Base-by-base conservation (phyloP, 768 basidiomycete species). In the Trametes gibbosa region DNA sequence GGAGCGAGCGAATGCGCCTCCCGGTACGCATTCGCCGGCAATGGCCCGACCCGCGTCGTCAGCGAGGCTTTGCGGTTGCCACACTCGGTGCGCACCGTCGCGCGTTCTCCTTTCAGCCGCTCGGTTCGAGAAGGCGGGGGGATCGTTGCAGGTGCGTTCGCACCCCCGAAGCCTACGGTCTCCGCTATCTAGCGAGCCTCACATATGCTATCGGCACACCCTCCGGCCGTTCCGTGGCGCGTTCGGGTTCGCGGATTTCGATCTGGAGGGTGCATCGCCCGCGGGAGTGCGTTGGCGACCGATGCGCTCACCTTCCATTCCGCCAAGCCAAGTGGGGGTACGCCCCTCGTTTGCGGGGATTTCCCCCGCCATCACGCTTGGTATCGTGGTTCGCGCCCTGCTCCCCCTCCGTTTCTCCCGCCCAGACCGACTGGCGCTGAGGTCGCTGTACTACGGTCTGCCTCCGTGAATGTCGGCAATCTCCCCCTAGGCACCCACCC, bases 271-370 rank as follows among this genome's bases (percentile, higher is more conserved):
- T 17, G n/a, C 24, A 27, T 14, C 21, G 17, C 48, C 21, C 34
- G 51, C 19, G 29, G 37, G 14, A 32, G 27, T 41, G 19, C 37
- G 40, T 13, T 43, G 21, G 58, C 45, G 39, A 46, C 45, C 48
- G 53, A 55, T 37, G 53, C 41, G 24, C 47, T 42, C 40, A 24
- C n/a, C 53, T 60, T 60, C 59, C 59, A 60, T 60, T 54, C 40
- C 42, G 52, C 53, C 53, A 60, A 55, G 56, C 40, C 59, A 41
- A 32, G 47, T 7, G 7, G 12, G 19, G 25, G 21, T 5, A 5
- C 16, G 13, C 34, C 29, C 24, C 34, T 37, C 58, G 58, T n/a
- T 24, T 40, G 21, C 52, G 21, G 50, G 23, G 47, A 50, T 56
- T 21, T 35, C 21, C 46, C 51, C 39, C 16, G 52, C 41, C 52